Evolutionary conservation across 805 yeast genomes (phyloP).

Genomic region (Teunomyces kruisii): DNA sequence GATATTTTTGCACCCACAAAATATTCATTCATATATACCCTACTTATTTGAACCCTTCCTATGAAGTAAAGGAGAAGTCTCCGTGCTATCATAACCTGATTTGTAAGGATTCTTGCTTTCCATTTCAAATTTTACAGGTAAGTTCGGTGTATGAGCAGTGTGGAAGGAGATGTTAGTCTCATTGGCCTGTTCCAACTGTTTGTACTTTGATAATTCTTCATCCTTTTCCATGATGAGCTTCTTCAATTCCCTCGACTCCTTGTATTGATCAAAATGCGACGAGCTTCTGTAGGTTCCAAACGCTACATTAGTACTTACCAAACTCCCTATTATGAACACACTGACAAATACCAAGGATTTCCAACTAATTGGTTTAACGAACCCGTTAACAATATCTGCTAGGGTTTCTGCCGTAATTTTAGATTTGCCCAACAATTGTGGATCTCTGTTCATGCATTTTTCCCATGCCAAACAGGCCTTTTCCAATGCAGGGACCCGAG

Average conservation of each 20-base stretch:
- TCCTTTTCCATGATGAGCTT: not conserved
- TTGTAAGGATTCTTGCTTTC: not conserved
- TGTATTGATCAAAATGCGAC: constrained; percentile 4
- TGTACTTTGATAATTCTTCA: not conserved
- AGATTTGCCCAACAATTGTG: constrained; percentile 64
- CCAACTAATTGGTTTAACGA: constrained; percentile 68
- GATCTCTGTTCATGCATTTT: constrained; percentile 79
- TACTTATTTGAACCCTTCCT: not conserved
- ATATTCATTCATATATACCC: not conserved
- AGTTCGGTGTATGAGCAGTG: not conserved
- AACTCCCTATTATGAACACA: constrained; percentile 49
- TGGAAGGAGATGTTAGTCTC: constrained; percentile 1
- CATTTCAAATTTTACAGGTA: not conserved
- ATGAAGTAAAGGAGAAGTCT: constrained; percentile 3
- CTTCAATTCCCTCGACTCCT: not conserved
- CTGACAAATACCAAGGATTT: constrained; percentile 57
- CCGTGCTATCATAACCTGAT: constrained; percentile 1
- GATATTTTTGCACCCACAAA: constrained; percentile 5
- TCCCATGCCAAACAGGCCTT: constrained; percentile 70
- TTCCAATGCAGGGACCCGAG: constrained; percentile 75
- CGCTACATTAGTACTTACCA: constrained; percentile 51
- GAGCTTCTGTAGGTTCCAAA: constrained; percentile 38
- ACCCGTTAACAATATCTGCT: constrained; percentile 79
- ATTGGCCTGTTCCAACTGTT: not conserved
- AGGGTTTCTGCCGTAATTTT: constrained; percentile 76